A percentile compares a stretch with the other conserved stretches of the same genome.
phyloP scores from a whole-genome alignment of 129 eudicot genomes.

The Apium graveolens region DNA sequence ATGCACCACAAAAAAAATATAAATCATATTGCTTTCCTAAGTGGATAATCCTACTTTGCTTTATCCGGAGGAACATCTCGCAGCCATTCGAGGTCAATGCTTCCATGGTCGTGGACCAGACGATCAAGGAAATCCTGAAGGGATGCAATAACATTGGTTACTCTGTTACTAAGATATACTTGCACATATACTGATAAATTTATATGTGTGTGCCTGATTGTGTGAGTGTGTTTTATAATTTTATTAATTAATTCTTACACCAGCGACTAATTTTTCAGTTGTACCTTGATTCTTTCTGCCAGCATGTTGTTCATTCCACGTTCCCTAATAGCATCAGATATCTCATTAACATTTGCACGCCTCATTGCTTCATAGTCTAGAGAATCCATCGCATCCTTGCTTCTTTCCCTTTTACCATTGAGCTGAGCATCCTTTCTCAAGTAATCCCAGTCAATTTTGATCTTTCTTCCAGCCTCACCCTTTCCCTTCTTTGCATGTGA shows the following conservation, averaged over 20 bases:
- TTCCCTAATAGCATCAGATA: constrained; percentile 70
- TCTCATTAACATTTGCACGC: constrained; percentile 57
- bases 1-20: not conserved
- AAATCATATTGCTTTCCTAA: not conserved
- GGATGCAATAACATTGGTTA: not conserved
- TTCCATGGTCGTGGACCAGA: constrained; percentile 70
- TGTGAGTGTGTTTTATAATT: not conserved
- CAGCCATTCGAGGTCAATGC: constrained; percentile 85
- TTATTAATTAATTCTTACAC: not conserved
- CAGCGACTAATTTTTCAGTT: not conserved
- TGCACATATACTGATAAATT: not conserved
- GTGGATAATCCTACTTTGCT: constrained; percentile 58
- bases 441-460: constrained; percentile 75
- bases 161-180: not conserved
- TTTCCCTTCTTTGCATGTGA: constrained; percentile 47
- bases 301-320: constrained; percentile 98
- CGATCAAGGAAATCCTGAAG: constrained; percentile 82
- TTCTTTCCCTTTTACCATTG: constrained; percentile 38
- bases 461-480: constrained; percentile 40
- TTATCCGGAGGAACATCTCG: constrained; percentile 83
- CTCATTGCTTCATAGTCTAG: constrained; percentile 86
- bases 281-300: constrained; percentile 85
- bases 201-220: not conserved
- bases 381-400: constrained; percentile 57
- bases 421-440: constrained; percentile 49